Base-by-base conservation (phyloP, 1,284 basidiomycete genomes). In the Cryptococcus amylolentus region DNA sequence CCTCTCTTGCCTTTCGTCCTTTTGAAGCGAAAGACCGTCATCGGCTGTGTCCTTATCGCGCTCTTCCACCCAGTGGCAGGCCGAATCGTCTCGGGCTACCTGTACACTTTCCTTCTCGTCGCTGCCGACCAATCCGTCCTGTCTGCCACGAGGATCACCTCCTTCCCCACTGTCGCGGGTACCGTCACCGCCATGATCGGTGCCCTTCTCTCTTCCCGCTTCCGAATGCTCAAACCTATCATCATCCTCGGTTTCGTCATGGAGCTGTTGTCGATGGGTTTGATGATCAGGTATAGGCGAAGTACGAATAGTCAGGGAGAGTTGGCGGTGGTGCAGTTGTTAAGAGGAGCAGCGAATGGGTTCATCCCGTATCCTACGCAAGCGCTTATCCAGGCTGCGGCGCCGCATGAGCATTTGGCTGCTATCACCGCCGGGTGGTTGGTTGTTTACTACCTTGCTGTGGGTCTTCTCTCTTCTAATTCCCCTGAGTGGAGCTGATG, bases 1-100 rank as follows among this genome's bases (percentile, higher is more conserved):
- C 73, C 75, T 1, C 43, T 77, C 27, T 57, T 77, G 7, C 75
- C 75, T 5, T 72, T 77, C 62, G 38, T 48, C 5, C 63, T 77
- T 4, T 56, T 76, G 51, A 65, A 51, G n/a, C 68, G 70, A 49
- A 68, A 68, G 45, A 76, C 72, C 6, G 68, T 77, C 54, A 63
- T 76, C 49, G 63, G 67, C 27, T 66, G 64, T 54, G 55, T 68
- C 40, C 27, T 72, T 44, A 67, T 77, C 51, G 70, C 69, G 3
- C 46, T 76, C 13, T 57, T 71, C 45, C 73, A 75, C 58, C 75
- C 75, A 2, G 62, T 67, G 18, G 69, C 69, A 0, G 73, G 73
- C 5, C 54, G 69, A n/a, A 67, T 72, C 51, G 69, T 68, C 55
- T 62, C 58, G 6, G 67, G 66, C 1, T 75, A 73, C 58, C 62